Percentiles rank a stretch among this genome's conserved stretches.
Conservation (phyloP, 768 basidiomycete species). For the Hemileccinum rubropunctum region DNA sequence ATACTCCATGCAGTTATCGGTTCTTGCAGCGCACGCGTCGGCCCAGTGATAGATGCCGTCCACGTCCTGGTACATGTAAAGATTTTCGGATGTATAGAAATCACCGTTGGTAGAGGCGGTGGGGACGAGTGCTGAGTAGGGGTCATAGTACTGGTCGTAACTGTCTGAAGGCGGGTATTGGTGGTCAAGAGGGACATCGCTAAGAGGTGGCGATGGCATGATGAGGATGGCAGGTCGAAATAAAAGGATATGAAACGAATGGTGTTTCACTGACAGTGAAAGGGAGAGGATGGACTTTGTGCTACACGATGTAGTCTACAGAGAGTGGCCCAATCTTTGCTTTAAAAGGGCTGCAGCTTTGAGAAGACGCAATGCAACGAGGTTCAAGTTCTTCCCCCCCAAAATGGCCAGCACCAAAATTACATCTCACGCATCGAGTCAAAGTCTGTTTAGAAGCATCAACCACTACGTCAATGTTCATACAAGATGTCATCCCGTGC, state of each 20-base stretch:
- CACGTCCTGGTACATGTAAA: constrained; percentile 27
- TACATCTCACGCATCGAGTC: constrained; percentile 22
- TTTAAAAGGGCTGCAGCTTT: constrained; percentile 22
- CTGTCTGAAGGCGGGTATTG: constrained; percentile 12
- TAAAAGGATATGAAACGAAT: constrained; percentile 24
- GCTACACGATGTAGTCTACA: constrained; percentile 23
- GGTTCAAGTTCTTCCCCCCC: constrained; percentile 13
- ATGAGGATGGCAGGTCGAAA: constrained; percentile 20
- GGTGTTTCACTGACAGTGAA: neutral
- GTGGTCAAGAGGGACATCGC: constrained; percentile 19
- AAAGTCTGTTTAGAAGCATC: constrained; percentile 20
- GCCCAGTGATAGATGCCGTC: constrained; percentile 28
- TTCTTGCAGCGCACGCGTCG: constrained; percentile 23
- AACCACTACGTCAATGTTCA: constrained; percentile 19
- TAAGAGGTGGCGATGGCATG: constrained; percentile 26
- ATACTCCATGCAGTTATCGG: constrained; percentile 24
- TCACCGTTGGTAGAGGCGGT: constrained; percentile 14
- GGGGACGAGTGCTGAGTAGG: constrained; percentile 17
- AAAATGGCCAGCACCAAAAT: constrained; percentile 15
- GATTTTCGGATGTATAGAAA: constrained; percentile 27
- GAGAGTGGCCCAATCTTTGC: constrained; percentile 3
- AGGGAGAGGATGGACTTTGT: constrained; percentile 6
- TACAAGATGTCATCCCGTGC: neutral
- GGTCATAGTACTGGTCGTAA: constrained; percentile 25
- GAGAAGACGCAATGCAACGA: constrained; percentile 24